phyloP scores from a whole-genome alignment of 345 rosid species.

The Gossypium ekmanianum region DNA sequence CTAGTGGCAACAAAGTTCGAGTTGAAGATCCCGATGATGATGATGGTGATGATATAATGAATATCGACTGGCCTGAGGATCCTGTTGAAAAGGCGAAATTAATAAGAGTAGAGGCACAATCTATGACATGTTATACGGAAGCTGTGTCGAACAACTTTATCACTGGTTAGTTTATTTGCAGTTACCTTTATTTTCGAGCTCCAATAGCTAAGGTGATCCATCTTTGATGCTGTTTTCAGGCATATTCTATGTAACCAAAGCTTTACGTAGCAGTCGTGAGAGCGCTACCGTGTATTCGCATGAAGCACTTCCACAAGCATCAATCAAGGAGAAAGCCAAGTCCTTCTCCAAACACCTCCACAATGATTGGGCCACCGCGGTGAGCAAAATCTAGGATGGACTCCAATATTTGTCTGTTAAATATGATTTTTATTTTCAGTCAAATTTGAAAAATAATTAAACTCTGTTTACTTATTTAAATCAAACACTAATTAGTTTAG shows the following conservation, averaged over 20 bases:
- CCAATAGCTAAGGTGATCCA: background rate
- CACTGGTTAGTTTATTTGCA: slow-evolving; percentile 54
- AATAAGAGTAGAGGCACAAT: slow-evolving; percentile 60
- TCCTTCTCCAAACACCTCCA: slow-evolving; percentile 57
- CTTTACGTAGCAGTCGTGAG: slow-evolving; percentile 64
- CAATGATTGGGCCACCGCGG: slow-evolving; percentile 44
- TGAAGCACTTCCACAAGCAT: slow-evolving; percentile 39
- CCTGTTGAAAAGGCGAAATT: slow-evolving; percentile 80
- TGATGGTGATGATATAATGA: slow-evolving; percentile 23
- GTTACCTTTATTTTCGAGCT: background rate
- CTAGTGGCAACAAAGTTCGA: slow-evolving; percentile 48
- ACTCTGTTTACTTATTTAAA: too few species aligned
- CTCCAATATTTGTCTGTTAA: slow-evolving; percentile 43
- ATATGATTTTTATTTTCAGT: too few species aligned
- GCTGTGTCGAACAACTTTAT: slow-evolving; percentile 75
- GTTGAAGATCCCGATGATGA: slow-evolving; percentile 60
- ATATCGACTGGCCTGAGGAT: slow-evolving; percentile 88
- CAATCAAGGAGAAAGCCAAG: slow-evolving; percentile 59
- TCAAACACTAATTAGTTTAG: too few species aligned
- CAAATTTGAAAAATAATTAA: too few species aligned
- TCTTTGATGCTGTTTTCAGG: slow-evolving; percentile 37
- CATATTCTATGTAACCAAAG: slow-evolving; percentile 80
- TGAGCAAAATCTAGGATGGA: slow-evolving; percentile 77
- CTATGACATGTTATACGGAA: slow-evolving; percentile 63
- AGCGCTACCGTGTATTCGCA: slow-evolving; percentile 46